A percentile compares a stretch with the other conserved stretches of the same genome.
Evolutionary conservation across 306 rosid species (phyloP).

Genomic region (Prunus salicina): DNA sequence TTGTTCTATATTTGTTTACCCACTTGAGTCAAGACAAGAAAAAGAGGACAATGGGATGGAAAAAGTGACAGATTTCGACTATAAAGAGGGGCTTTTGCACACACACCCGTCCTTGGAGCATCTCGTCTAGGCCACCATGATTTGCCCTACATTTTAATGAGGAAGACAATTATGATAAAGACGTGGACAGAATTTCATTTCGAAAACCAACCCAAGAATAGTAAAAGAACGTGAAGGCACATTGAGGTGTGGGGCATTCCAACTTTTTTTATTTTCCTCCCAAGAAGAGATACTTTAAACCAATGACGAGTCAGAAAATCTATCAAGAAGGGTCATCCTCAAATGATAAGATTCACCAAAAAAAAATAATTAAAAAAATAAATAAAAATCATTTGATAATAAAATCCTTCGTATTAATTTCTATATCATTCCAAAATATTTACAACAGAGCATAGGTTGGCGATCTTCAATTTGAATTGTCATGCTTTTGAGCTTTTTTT

Average conservation of each 20-base stretch:
- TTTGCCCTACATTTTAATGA: background rate
- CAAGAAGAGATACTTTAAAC: background rate
- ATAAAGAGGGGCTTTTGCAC: background rate
- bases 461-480: too few species aligned
- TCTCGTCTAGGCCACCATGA: background rate
- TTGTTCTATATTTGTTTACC: constrained; percentile 7
- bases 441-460: too few species aligned
- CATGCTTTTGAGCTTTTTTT: too few species aligned
- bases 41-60: constrained; percentile 5
- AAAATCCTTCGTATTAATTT: too few species aligned
- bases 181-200: background rate
- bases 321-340: too few species aligned
- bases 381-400: too few species aligned
- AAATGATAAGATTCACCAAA: too few species aligned
- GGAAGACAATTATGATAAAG: constrained; percentile 12
- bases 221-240: constrained; percentile 8
- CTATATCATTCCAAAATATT: too few species aligned
- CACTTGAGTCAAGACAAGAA: background rate
- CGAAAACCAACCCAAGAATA: background rate
- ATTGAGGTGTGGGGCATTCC: background rate
- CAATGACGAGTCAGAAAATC: too few species aligned
- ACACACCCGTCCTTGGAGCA: constrained; percentile 19
- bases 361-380: too few species aligned
- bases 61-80: constrained; percentile 18
- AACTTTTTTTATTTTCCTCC: background rate